Percentiles rank a stretch among this genome's conserved stretches.
Conservation (phyloP, 2,329 filamentous ascomycete species). For the Cladosporium velox region DNA sequence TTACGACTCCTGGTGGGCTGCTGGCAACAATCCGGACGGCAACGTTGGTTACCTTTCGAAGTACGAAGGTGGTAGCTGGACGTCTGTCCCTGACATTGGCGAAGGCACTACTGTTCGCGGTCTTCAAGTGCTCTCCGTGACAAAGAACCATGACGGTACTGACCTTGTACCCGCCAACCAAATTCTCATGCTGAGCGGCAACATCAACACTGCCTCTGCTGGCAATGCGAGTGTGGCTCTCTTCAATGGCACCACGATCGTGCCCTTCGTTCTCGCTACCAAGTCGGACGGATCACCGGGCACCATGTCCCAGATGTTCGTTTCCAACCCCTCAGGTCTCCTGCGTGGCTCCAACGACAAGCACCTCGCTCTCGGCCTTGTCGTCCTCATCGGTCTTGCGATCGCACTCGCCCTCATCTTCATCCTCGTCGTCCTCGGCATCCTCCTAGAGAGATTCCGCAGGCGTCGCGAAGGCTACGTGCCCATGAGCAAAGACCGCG, state of each 20-base stretch:
- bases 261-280: conserved; percentile 78
- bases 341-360: conserved; percentile 57
- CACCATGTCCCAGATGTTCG: conserved; percentile 79
- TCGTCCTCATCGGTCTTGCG: conserved; percentile 78
- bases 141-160: conserved; percentile 64
- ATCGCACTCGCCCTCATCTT: conserved; percentile 77
- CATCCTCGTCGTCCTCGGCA: conserved; percentile 72
- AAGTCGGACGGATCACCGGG: conserved; percentile 64
- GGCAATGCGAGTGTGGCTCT: conserved; percentile 83
- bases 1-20: conserved; percentile 76
- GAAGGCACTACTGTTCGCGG: conserved; percentile 70
- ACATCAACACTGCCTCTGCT: conserved; percentile 72
- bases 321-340: conserved; percentile 72
- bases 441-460: conserved; percentile 72
- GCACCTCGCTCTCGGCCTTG: conserved; percentile 70
- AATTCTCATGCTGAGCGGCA: conserved; percentile 80
- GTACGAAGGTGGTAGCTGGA: conserved; percentile 71
- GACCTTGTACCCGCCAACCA: conserved; percentile 67
- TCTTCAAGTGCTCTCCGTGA: conserved; percentile 77
- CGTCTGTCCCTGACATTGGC: conserved; percentile 65
- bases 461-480: conserved; percentile 78
- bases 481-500: conserved; percentile 66
- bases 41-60: conserved; percentile 78
- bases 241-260: conserved; percentile 78
- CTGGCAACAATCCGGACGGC: conserved; percentile 63